These are phyloP conservation scores for Cystobasidiaceae sp. DNA, from an alignment of 1,284 basidiomycete genomes.

Conservation along the genomic window DNA sequence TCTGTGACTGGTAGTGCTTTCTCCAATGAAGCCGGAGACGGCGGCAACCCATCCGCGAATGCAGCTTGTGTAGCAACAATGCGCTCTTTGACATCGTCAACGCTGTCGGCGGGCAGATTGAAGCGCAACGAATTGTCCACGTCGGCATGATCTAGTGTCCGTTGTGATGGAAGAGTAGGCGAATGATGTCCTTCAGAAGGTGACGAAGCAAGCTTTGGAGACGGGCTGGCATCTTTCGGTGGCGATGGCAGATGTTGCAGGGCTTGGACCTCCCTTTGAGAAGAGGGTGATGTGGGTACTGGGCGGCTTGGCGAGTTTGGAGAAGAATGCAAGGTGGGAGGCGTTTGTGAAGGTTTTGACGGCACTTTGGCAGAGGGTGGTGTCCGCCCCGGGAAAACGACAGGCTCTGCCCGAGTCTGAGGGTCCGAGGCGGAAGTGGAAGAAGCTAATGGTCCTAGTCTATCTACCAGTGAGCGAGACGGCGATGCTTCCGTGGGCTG, in stretches of 20 bases:
- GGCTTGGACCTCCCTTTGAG: no score
- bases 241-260: no score
- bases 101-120: no score
- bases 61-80: no score
- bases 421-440: background rate
- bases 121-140: no score
- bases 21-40: no score
- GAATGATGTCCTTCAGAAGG: constrained; percentile 8
- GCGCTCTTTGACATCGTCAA: no score
- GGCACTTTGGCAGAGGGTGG: background rate
- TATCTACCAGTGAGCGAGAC: constrained; percentile 3
- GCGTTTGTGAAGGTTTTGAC: background rate
- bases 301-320: no score
- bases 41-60: no score
- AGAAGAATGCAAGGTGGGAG: background rate
- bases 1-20: no score
- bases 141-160: no score
- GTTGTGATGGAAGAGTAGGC: constrained; percentile 1
- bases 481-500: background rate
- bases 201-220: constrained; percentile 6
- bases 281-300: no score
- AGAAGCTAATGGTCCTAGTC: constrained; percentile 2
- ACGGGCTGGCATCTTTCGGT: background rate
- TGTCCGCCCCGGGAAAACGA: background rate
- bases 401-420: background rate